Base-by-base conservation (phyloP, 176 grass and related monocot genomes). In the Carex pumila region DNA sequence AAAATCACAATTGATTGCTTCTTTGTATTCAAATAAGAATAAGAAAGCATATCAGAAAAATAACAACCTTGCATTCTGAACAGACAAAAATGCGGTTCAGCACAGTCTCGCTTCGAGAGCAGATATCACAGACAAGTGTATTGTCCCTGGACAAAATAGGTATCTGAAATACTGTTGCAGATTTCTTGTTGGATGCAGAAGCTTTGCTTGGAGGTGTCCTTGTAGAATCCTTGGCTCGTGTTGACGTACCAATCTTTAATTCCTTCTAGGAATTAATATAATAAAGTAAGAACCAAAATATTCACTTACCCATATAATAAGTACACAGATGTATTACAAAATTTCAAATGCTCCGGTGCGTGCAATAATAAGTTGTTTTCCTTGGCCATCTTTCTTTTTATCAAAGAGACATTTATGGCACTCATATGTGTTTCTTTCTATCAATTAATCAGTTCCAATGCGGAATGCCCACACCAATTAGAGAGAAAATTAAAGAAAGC, bases 21-120 rank as follows among this genome's bases (percentile, higher is more conserved):
- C 39, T 47, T 47, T 71, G 18, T 54, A 54, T 30, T 54, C 0
- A 14, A 54, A 53, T 83, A 17, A 15, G 14, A 85, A 64, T 36
- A 17, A 75, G 61, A 85, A 88, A 83, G 39, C 83, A 64, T 66
- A 74, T 14, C 59, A 80, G 77, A 80, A 84, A 73, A 57, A 56
- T 57, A 84, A 81, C 37, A 59, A 91, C 93, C 93, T 99, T 95
- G 93, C 97, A 99, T 84, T 72, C 86, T 85, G 91, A 94, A 91
- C 97, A 99, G 76, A 99, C 85, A 89, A 95, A 99, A 84, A 99
- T 92, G 49, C 97, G 88, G 57, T 96, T 95, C 88, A 94, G 71
- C 30, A 92, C 62, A 79, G 93, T 95, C 82, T 95, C 93, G 62
- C 79, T 92, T 62, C 97, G 85, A 84, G 93, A 83, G 81, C 97